These are phyloP conservation scores for Metarhizium rileyi DNA, from an alignment of 2,329 filamentous ascomycete species.

Conservation along the genomic window DNA sequence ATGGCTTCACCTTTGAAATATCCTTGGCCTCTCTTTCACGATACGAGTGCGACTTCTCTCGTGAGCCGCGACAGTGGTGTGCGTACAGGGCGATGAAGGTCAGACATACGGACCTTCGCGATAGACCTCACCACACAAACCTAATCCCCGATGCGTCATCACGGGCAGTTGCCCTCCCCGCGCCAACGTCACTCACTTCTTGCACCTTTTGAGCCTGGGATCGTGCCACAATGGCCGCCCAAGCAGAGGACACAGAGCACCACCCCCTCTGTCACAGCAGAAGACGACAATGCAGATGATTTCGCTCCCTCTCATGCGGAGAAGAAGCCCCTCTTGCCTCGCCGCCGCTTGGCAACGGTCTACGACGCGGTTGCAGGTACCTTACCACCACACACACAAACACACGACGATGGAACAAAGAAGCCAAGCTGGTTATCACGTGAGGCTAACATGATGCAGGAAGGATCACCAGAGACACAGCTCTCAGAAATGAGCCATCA, in stretches of 20 bases:
- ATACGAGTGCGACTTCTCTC: not conserved
- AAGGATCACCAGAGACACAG: constrained; percentile 18
- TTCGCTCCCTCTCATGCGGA: constrained; percentile 7
- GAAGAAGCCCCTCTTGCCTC: not conserved
- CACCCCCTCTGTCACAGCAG: constrained; percentile 2
- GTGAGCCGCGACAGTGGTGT: too few relatives aligned
- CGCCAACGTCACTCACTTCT: not conserved
- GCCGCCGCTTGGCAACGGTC: constrained; percentile 39
- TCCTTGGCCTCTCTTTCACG: not conserved
- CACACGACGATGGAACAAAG: not conserved
- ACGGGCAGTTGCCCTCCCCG: not conserved
- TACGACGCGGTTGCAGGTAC: constrained; percentile 66
- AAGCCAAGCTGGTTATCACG: constrained; percentile 3
- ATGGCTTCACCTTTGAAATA: not conserved
- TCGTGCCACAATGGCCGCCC: not conserved
- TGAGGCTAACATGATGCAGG: constrained; percentile 19
- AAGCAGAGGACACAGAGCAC: not conserved
- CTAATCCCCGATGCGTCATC: not conserved
- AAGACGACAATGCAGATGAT: constrained; percentile 4
- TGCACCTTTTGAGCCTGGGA: not conserved
- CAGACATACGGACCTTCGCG: not conserved
- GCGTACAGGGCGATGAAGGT: not conserved
- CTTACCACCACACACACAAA: constrained; percentile 9
- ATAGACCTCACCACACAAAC: not conserved
- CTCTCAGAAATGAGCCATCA: constrained; percentile 12